Conservation (phyloP, 208 protist species). For the Acanthamoeba polyphaga region DNA sequence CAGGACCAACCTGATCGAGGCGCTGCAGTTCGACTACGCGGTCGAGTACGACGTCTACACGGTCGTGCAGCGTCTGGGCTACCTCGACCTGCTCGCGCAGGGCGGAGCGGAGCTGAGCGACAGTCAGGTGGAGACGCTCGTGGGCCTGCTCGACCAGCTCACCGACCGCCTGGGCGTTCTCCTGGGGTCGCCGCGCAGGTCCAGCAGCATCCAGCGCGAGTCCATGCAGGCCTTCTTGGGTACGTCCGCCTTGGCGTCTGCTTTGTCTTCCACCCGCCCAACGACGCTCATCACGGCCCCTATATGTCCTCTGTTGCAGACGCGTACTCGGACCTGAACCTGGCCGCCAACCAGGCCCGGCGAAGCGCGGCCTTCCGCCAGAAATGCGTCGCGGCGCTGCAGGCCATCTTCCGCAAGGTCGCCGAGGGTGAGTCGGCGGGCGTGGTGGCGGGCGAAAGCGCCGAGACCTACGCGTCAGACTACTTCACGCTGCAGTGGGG, state of each 20-base stretch:
- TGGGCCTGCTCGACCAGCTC: neutral
- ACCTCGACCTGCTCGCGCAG: neutral
- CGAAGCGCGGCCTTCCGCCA: neutral
- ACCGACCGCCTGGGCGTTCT: neutral
- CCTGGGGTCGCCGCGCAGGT: neutral
- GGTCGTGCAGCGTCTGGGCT: neutral
- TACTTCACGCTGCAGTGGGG: slow-evolving; percentile 5
- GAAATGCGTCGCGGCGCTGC: neutral
- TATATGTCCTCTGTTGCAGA: neutral
- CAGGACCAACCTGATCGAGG: neutral
- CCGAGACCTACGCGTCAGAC: neutral
- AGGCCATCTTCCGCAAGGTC: neutral
- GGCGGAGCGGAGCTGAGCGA: slow-evolving; percentile 1
- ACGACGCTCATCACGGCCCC: no score
- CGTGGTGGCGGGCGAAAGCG: neutral
- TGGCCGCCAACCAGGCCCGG: neutral
- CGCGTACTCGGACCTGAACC: neutral
- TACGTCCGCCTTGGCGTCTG: neutral
- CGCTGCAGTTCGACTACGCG: neutral
- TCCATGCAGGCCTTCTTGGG: neutral
- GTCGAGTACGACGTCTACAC: slow-evolving; percentile 11
- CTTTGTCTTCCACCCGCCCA: no score
- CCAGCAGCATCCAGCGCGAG: neutral
- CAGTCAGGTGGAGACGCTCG: neutral
- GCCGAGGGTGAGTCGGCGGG: neutral